These are phyloP conservation scores for Sedum album DNA, from an alignment of 164 flowering plant genomes.

Conservation along the genomic window DNA sequence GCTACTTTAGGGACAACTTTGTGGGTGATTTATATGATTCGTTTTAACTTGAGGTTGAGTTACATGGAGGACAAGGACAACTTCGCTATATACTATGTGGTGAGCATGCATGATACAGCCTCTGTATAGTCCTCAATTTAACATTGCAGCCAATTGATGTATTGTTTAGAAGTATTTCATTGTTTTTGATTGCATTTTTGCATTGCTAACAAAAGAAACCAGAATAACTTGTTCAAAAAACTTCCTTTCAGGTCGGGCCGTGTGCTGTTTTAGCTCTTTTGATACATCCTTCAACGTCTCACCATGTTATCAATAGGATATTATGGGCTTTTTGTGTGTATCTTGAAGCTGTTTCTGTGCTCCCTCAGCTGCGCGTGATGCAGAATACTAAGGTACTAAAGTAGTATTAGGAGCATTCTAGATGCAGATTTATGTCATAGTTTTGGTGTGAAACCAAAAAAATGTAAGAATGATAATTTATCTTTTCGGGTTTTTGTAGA, in stretches of 20 bases:
- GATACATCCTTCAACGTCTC: too few species aligned
- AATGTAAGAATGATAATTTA: neutral
- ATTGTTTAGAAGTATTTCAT: conserved; percentile 17
- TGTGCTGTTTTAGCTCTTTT: too few species aligned
- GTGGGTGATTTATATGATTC: conserved; percentile 71
- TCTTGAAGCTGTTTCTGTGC: conserved; percentile 90
- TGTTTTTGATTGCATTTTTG: too few species aligned
- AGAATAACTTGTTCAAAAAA: too few species aligned
- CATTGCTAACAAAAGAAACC: too few species aligned
- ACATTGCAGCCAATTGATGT: too few species aligned
- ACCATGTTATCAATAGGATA: too few species aligned
- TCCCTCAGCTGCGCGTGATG: conserved; percentile 93
- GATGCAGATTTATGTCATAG: neutral
- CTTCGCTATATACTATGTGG: too few species aligned
- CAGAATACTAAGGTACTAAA: conserved; percentile 78
- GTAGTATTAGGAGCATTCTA: neutral
- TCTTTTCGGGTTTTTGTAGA: conserved; percentile 28
- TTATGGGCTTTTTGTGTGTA: too few species aligned
- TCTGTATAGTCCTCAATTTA: too few species aligned
- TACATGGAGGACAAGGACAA: conserved; percentile 75
- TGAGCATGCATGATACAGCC: too few species aligned
- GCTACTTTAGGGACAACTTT: conserved; percentile 51
- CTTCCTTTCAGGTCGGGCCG: conserved; percentile 52
- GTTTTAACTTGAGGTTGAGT: conserved; percentile 47
- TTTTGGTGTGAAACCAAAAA: neutral